Evolutionary conservation across 1,284 basidiomycete species (phyloP).

Genomic region (Cryptococcus deneoformans): DNA sequence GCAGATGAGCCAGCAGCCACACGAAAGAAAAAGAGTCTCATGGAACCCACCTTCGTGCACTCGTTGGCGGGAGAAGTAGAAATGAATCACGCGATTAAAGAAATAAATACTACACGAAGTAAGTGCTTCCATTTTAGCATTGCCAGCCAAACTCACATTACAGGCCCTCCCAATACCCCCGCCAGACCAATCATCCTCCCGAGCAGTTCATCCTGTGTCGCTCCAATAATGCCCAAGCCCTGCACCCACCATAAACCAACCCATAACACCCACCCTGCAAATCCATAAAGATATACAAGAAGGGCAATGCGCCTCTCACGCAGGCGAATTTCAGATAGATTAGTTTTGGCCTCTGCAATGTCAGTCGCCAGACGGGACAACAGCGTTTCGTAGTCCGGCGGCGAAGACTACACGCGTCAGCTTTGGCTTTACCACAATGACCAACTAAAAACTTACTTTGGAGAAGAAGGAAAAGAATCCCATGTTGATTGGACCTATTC

Average conservation of each 20-base stretch:
- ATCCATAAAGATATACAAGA: constrained; percentile 75
- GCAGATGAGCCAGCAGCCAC: background rate
- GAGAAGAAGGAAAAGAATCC: constrained; percentile 44
- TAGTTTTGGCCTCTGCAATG: constrained; percentile 59
- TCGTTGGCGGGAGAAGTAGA: constrained; percentile 82
- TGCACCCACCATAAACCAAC: constrained; percentile 76
- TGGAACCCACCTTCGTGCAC: constrained; percentile 71
- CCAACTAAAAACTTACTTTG: constrained; percentile 16
- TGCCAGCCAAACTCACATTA: constrained; percentile 61
- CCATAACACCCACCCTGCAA: constrained; percentile 77
- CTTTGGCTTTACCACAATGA: background rate
- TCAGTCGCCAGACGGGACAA: constrained; percentile 52
- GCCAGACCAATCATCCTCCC: constrained; percentile 57
- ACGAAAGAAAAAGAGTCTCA: background rate
- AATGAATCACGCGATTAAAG: constrained; percentile 74
- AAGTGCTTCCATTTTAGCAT: background rate
- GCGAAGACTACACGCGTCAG: constrained; percentile 25
- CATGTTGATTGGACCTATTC: constrained; percentile 17
- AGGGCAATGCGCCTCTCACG: constrained; percentile 79
- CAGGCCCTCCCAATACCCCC: constrained; percentile 65
- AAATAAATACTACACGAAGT: constrained; percentile 65
- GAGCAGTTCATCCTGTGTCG: constrained; percentile 38
- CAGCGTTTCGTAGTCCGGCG: constrained; percentile 55
- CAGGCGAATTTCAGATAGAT: constrained; percentile 81
- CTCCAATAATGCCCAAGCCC: constrained; percentile 51